Evolutionary conservation across 768 basidiomycete species (phyloP).

Genomic region (Tephrocybe rancida): DNA sequence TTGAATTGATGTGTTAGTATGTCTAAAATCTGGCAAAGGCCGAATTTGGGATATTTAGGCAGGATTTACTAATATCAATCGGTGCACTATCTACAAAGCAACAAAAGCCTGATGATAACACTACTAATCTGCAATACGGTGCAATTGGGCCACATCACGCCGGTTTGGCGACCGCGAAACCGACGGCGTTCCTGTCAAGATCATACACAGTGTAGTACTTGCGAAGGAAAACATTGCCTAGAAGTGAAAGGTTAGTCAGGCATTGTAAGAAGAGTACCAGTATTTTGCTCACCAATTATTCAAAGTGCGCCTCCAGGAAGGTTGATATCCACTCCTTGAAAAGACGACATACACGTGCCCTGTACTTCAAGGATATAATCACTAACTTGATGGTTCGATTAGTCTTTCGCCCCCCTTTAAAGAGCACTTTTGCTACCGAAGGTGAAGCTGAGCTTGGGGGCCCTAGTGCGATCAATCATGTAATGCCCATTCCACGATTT

Average conservation of each 20-base stretch:
- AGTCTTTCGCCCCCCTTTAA: no score
- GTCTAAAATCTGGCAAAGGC: no score
- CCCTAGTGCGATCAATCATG: conserved; percentile 83
- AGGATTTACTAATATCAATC: no score
- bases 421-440: conserved; percentile 82
- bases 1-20: no score
- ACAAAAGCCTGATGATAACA: not conserved
- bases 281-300: conserved; percentile 69
- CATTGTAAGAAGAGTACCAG: not conserved
- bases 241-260: not conserved
- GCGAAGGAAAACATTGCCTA: conserved; percentile 90
- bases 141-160: conserved; percentile 20
- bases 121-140: not conserved
- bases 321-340: conserved; percentile 91
- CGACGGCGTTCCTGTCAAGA: conserved; percentile 75
- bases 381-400: no score
- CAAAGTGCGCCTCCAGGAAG: conserved; percentile 79
- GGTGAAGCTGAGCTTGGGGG: conserved; percentile 82
- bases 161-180: conserved; percentile 71
- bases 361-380: conserved; percentile 93
- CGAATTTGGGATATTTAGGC: no score
- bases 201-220: conserved; percentile 94
- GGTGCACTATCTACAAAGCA: no score
- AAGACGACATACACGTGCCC: conserved; percentile 92
- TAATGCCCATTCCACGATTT: conserved; percentile 98